These are phyloP conservation scores for Chlorociboria aeruginascens DNA, from an alignment of 495 filamentous ascomycete species.

Conservation along the genomic window DNA sequence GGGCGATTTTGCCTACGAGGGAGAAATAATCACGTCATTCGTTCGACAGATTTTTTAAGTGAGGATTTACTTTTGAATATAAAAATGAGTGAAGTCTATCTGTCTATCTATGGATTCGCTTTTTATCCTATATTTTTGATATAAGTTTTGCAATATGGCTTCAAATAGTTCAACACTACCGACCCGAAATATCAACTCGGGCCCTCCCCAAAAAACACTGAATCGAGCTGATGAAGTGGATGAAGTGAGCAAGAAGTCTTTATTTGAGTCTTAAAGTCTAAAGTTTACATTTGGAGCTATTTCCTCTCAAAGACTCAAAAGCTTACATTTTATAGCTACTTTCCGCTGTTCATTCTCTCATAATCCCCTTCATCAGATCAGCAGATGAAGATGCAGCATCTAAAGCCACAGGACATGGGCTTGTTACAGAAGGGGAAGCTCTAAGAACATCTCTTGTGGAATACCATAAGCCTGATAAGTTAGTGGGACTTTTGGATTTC, in stretches of 20 bases:
- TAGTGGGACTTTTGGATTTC: conserved; percentile 52
- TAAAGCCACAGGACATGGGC: conserved; percentile 40
- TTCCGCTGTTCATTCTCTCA: conserved; percentile 55
- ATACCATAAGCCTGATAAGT: conserved; percentile 55
- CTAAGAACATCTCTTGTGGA: conserved; percentile 55
- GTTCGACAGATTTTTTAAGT: no score
- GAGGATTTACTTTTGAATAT: no score
- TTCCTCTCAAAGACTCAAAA: background rate
- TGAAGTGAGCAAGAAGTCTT: conserved; percentile 32
- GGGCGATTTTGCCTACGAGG: no score
- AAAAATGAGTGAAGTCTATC: no score
- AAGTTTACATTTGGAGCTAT: background rate
- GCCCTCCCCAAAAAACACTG: conserved; percentile 9
- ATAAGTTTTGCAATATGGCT: conserved; percentile 6
- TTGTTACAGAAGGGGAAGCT: conserved; percentile 30
- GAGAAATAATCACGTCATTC: no score
- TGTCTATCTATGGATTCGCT: no score
- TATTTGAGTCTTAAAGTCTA: background rate
- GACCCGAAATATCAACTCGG: background rate
- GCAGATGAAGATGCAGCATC: conserved; percentile 53
- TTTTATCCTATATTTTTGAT: background rate
- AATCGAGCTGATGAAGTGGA: conserved; percentile 40
- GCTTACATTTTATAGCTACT: conserved; percentile 42
- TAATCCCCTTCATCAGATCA: conserved; percentile 66
- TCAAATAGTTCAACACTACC: conserved; percentile 5